A percentile compares a stretch with the other conserved stretches of the same genome.
These are phyloP conservation scores for Penicillium crystallinum DNA, from an alignment of 495 filamentous ascomycete species.

Conservation along the genomic window DNA sequence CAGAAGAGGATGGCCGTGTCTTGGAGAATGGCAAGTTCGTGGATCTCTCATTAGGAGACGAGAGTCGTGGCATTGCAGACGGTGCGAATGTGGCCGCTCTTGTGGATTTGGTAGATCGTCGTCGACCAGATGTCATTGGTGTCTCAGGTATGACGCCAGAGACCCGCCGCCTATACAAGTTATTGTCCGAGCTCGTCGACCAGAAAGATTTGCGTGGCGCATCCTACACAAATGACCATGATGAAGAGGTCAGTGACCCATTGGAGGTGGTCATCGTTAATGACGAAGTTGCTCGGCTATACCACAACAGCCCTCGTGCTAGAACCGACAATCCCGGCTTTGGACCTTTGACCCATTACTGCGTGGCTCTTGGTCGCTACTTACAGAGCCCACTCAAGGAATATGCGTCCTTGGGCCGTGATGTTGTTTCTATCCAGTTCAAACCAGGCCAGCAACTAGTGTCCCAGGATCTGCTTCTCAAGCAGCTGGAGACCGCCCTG, in stretches of 20 bases:
- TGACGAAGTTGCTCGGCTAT: slow-evolving; percentile 90
- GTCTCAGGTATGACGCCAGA: slow-evolving; percentile 88
- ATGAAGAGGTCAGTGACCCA: slow-evolving; percentile 57
- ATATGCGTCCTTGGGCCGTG: slow-evolving; percentile 85
- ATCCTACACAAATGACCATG: slow-evolving; percentile 60
- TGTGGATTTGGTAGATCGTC: slow-evolving; percentile 64
- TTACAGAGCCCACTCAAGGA: slow-evolving; percentile 92
- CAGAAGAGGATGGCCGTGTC: slow-evolving; percentile 87
- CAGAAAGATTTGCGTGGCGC: slow-evolving; percentile 68
- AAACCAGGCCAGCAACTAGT: slow-evolving; percentile 86
- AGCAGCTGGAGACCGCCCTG: slow-evolving; percentile 85
- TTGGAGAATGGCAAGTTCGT: slow-evolving; percentile 81
- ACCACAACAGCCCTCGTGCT: slow-evolving; percentile 85
- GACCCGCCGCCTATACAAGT: slow-evolving; percentile 74
- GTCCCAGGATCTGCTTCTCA: slow-evolving; percentile 75
- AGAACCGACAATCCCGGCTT: slow-evolving; percentile 73
- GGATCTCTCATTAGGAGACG: slow-evolving; percentile 68
- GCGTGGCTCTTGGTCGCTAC: slow-evolving; percentile 81
- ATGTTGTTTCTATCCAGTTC: slow-evolving; percentile 80
- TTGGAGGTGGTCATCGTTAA: slow-evolving; percentile 90
- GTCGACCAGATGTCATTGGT: slow-evolving; percentile 84
- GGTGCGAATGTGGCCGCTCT: slow-evolving; percentile 60
- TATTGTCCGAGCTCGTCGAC: slow-evolving; percentile 68
- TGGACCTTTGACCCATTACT: slow-evolving; percentile 73
- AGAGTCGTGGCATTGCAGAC: slow-evolving; percentile 57